Evolutionary conservation across 805 yeast species (phyloP).

Genomic region (Spathaspora arborariae): DNA sequence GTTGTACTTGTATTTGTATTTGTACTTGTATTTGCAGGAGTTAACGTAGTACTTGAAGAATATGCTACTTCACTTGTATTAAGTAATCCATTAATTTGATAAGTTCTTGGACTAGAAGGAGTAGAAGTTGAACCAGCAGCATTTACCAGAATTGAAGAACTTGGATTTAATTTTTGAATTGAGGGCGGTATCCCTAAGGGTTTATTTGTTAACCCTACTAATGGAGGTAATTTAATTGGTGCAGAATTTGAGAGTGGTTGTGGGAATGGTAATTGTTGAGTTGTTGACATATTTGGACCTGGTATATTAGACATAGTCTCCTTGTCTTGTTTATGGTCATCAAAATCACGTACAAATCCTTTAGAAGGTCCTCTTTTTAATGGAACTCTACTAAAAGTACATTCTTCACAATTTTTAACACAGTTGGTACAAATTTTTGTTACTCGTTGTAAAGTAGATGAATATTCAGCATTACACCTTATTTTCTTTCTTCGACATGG

Average conservation of each 20-base stretch:
- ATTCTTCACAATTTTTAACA: slow-evolving; percentile 51
- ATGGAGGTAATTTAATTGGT: slow-evolving; percentile 29
- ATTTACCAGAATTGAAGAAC: background rate
- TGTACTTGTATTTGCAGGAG: slow-evolving; percentile 4
- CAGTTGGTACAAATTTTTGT: slow-evolving; percentile 60
- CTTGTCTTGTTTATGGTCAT: slow-evolving; percentile 16
- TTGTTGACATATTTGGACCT: too few relatives aligned
- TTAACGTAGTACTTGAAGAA: slow-evolving; percentile 1
- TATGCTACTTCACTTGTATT: background rate
- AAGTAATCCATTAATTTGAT: slow-evolving; percentile 5
- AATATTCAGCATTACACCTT: slow-evolving; percentile 61
- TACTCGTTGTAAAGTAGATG: slow-evolving; percentile 41
- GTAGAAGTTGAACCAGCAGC: background rate
- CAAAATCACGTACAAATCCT: slow-evolving; percentile 53
- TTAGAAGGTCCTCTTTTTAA: slow-evolving; percentile 77
- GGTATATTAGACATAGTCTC: background rate
- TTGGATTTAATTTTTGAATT: slow-evolving; percentile 5
- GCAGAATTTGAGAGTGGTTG: slow-evolving; percentile 7
- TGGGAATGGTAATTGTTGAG: slow-evolving; percentile 11
- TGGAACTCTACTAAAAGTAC: slow-evolving; percentile 70
- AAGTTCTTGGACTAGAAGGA: slow-evolving; percentile 17
- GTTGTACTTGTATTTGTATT: background rate
- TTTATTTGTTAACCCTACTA: slow-evolving; percentile 16
- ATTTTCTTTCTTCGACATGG: slow-evolving; percentile 73
- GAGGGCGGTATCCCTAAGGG: slow-evolving; percentile 8